phyloP scores from a whole-genome alignment of 176 grass and related monocot genomes.

The Poa pratensis region DNA sequence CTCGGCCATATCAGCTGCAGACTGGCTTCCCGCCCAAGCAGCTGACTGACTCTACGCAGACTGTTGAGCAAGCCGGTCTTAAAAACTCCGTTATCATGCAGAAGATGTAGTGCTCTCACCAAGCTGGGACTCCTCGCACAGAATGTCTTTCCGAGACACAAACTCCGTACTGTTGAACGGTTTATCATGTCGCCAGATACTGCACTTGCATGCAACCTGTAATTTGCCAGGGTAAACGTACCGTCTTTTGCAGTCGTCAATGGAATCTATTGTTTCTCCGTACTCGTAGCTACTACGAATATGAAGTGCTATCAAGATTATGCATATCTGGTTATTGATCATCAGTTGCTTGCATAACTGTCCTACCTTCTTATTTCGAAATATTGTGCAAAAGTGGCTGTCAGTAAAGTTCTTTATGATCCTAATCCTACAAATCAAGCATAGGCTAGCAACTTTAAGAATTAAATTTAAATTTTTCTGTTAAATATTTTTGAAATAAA shows the following conservation, averaged over 20 bases:
- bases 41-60: constrained; percentile 60
- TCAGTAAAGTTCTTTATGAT: no score
- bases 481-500: no score
- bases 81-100: constrained; percentile 87
- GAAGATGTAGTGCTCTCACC: constrained; percentile 61
- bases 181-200: constrained; percentile 23
- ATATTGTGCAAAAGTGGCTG: no score
- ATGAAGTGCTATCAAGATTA: not conserved
- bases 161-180: not conserved
- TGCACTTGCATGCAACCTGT: constrained; percentile 6
- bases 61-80: constrained; percentile 81
- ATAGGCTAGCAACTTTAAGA: no score
- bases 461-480: no score
- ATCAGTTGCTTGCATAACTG: not conserved
- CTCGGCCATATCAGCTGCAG: constrained; percentile 62
- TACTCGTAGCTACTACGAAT: not conserved
- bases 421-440: no score
- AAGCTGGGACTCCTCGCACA: not conserved
- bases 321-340: not conserved
- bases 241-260: not conserved
- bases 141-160: not conserved
- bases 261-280: not conserved
- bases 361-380: not conserved
- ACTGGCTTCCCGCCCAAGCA: constrained; percentile 89
- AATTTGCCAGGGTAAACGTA: not conserved